Evolutionary conservation across 495 filamentous ascomycete species (phyloP).

Genomic region (Penicillium roqueforti): DNA sequence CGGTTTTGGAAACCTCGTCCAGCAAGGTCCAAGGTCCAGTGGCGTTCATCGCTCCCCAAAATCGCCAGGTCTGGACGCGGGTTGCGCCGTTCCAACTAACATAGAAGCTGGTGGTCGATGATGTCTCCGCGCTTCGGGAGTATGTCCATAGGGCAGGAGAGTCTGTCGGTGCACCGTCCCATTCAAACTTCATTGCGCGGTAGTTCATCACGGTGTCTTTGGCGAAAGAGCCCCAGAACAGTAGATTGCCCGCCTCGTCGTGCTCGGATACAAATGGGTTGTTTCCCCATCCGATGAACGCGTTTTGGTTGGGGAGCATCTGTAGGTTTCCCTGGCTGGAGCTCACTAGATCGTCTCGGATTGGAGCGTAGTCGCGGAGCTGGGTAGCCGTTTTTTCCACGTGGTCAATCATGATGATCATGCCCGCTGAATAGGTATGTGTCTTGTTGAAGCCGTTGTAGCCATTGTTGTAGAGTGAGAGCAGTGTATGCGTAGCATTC

Average conservation of each 20-base stretch:
- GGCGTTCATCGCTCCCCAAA: constrained; percentile 36
- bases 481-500: constrained; percentile 44
- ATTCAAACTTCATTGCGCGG: constrained; percentile 43
- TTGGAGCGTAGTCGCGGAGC: constrained; percentile 40
- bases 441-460: constrained; percentile 48
- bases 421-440: constrained; percentile 49
- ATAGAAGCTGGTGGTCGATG: constrained; percentile 37
- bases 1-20: constrained; percentile 30
- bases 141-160: constrained; percentile 45
- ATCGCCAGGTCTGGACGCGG: constrained; percentile 37
- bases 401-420: constrained; percentile 55
- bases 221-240: constrained; percentile 45
- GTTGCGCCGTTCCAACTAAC: constrained; percentile 51
- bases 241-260: constrained; percentile 47
- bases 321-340: constrained; percentile 62
- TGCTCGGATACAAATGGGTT: constrained; percentile 57
- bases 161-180: constrained; percentile 42
- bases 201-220: constrained; percentile 41
- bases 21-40: constrained; percentile 32
- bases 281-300: constrained; percentile 59
- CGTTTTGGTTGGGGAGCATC: constrained; percentile 50
- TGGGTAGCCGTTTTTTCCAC: constrained; percentile 46
- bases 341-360: constrained; percentile 43
- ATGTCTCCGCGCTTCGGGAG: constrained; percentile 25
- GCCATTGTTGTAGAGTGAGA: constrained; percentile 57